phyloP scores from a whole-genome alignment of 176 grass and related monocot genomes.

The Phoenix roebelenii region DNA sequence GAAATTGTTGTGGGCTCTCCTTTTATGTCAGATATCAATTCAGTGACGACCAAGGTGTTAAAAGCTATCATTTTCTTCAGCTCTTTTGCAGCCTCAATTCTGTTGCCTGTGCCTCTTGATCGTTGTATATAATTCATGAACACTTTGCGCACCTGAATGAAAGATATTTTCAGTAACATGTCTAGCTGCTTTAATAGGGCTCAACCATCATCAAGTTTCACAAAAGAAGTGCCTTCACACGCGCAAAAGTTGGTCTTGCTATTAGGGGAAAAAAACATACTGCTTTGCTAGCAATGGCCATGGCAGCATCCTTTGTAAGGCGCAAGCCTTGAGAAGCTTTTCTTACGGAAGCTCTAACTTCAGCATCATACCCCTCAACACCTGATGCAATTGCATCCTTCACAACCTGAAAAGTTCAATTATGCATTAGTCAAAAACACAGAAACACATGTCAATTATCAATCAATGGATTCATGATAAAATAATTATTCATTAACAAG shows the following conservation, averaged over 20 bases:
- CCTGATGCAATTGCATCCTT: constrained; percentile 70
- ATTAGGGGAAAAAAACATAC: constrained; percentile 33
- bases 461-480: too few species aligned
- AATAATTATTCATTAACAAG: too few species aligned
- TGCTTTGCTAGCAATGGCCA: constrained; percentile 83
- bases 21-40: constrained; percentile 85
- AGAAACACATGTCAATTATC: too few species aligned
- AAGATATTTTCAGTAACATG: not conserved
- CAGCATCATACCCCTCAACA: constrained; percentile 67
- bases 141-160: constrained; percentile 59
- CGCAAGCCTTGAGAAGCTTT: constrained; percentile 78
- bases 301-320: constrained; percentile 73
- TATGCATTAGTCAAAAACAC: too few species aligned
- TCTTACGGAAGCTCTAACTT: constrained; percentile 57
- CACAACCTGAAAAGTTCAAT: constrained; percentile 46
- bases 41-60: constrained; percentile 68
- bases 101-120: constrained; percentile 63
- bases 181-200: too few species aligned
- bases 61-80: constrained; percentile 84
- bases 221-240: not conserved
- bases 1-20: constrained; percentile 36
- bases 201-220: not conserved
- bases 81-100: constrained; percentile 84
- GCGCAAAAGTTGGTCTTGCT: not conserved
- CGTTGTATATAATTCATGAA: constrained; percentile 69